These are phyloP conservation scores for Colletotrichum coccodes DNA, from an alignment of 2,329 filamentous ascomycete species.

Conservation along the genomic window DNA sequence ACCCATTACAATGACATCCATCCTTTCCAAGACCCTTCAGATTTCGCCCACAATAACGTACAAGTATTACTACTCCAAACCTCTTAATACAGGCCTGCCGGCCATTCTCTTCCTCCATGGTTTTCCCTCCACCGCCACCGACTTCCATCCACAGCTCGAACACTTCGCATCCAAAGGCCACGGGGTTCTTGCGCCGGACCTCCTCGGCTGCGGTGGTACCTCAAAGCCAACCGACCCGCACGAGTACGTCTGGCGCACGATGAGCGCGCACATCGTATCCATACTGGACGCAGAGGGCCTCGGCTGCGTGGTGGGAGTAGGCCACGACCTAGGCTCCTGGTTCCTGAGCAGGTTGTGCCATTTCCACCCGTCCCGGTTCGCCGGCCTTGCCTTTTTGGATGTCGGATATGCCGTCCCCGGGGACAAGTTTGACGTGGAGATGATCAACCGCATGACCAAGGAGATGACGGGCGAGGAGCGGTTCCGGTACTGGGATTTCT, in stretches of 20 bases:
- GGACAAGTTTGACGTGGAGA: constrained; percentile 41
- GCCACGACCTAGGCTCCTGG: constrained; percentile 48
- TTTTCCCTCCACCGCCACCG: constrained; percentile 55
- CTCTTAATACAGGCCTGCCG: constrained; percentile 31
- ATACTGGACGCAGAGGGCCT: constrained; percentile 82
- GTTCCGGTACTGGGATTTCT: constrained; percentile 29
- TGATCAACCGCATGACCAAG: constrained; percentile 44
- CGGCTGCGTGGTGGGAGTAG: constrained; percentile 71
- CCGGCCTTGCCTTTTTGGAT: constrained; percentile 40
- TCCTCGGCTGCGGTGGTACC: constrained; percentile 82
- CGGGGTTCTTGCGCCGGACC: constrained; percentile 54
- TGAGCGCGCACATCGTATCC: constrained; percentile 82
- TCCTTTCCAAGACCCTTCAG: constrained; percentile 9
- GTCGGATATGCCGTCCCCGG: constrained; percentile 43
- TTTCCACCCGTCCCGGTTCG: constrained; percentile 38
- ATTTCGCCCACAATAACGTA: constrained; percentile 25
- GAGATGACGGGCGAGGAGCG: constrained; percentile 19
- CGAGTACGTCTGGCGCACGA: constrained; percentile 81
- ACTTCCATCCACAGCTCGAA: constrained; percentile 52
- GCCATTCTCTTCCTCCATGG: constrained; percentile 60
- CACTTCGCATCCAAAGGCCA: constrained; percentile 48
- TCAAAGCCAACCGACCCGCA: constrained; percentile 82
- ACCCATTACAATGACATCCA: constrained; percentile 2
- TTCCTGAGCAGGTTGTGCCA: constrained; percentile 41
- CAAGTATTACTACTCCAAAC: constrained; percentile 44